phyloP scores from a whole-genome alignment of 2,329 filamentous ascomycete genomes.

The Dactylella cylindrospora region DNA sequence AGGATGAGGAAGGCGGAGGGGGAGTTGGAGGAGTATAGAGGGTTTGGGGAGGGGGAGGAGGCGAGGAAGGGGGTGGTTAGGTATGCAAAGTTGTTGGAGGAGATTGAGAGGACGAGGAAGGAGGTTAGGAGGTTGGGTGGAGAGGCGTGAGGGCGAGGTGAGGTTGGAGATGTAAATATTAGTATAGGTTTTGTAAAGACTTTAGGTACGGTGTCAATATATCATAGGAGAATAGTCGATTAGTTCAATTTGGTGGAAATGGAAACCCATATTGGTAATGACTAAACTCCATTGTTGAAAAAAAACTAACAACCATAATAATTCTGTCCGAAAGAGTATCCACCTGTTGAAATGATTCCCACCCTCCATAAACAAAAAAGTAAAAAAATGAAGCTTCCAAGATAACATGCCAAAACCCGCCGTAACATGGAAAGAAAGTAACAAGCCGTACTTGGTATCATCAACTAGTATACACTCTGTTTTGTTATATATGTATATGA shows the following conservation, averaged over 20 bases:
- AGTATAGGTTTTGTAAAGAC: too few species aligned
- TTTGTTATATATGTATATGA: slow-evolving; percentile 34
- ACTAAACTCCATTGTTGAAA: slow-evolving; percentile 25
- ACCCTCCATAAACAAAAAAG: slow-evolving; percentile 8
- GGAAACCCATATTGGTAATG: background rate
- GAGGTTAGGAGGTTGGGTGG: slow-evolving; percentile 23
- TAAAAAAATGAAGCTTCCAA: slow-evolving; percentile 12
- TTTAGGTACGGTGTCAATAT: too few species aligned
- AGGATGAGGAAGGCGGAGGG: slow-evolving; percentile 46
- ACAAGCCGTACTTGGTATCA: slow-evolving; percentile 37
- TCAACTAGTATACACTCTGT: slow-evolving; percentile 40
- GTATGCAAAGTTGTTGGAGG: slow-evolving; percentile 28
- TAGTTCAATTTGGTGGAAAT: too few species aligned
- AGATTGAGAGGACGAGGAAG: slow-evolving; percentile 9
- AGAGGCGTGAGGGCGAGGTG: slow-evolving; percentile 5
- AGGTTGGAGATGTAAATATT: too few species aligned
- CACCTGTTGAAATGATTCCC: slow-evolving; percentile 7
- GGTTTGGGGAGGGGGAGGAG: slow-evolving; percentile 29
- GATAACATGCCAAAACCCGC: slow-evolving; percentile 13
- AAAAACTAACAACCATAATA: slow-evolving; percentile 5
- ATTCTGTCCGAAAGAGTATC: slow-evolving; percentile 4
- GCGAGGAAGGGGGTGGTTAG: slow-evolving; percentile 25
- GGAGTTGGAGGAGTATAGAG: slow-evolving; percentile 45
- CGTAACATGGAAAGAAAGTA: slow-evolving; percentile 11
- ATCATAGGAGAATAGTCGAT: too few species aligned